Base-by-base conservation (phyloP, 208 protist species). In the Porcisia deanei region DNA sequence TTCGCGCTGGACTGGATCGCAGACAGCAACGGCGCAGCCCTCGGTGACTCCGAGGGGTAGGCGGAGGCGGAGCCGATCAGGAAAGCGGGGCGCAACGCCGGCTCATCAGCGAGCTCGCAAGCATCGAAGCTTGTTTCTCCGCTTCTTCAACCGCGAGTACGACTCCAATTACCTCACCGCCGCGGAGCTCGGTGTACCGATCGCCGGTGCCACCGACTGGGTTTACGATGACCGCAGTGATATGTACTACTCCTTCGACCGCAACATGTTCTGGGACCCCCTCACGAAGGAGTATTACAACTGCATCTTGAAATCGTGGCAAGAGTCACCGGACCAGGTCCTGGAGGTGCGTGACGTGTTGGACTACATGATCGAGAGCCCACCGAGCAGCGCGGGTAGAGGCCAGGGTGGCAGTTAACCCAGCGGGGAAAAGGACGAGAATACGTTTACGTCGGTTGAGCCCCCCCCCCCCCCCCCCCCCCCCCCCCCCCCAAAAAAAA, bases 231-330 rank as follows among this genome's bases (percentile, higher is more conserved):
- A 92, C 60, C 81, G 76, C 47, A 94, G 87, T 77, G 92, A 96
- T 74, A 88, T 94, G 81, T 96, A 91, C 72, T 96, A 94, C 76
- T 89, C 84, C 39, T 94, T 94, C 64, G 66, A 83, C 16, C 70
- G 85, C 1, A 83, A 94, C 75, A 87, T 86, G 82, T 96, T 96
- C 80, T 96, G 87, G 85, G 92, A 96, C 59, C 92, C 92, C 20
- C 74, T 92, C 45, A 91, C 85, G 49, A 58, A 58, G 16, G 83
- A 88, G 77, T 96, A 96, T 78, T 96, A 89, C 77, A 92, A 88
- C 73, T 84, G 87, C 34, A 78, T 68, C 8, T 72, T 96, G 64
- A 75, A 81, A 37, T 83, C 78, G 16, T 96, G 92, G 92, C 92
- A 92, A 80, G 85, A 88, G 54, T 81, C 76, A n/a, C 83, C 84